phyloP scores from a whole-genome alignment of 2,329 filamentous ascomycete species.

The Neofusicoccum cordaticola region DNA sequence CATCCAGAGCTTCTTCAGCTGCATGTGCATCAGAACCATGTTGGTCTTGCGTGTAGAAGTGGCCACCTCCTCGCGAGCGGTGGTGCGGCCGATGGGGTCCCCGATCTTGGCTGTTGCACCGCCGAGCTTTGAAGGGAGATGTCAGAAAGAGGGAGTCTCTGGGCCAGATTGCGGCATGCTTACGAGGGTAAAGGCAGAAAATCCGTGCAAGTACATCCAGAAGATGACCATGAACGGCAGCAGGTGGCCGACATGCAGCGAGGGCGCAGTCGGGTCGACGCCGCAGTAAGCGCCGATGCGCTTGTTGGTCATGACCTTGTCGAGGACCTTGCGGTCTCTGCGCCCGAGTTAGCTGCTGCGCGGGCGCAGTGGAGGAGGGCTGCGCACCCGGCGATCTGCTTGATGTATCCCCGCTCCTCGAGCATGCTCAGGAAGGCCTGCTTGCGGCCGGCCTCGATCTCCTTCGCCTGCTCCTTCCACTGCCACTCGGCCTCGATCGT shows the following conservation, averaged over 20 bases:
- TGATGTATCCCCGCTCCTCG: conserved; percentile 69
- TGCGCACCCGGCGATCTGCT: conserved; percentile 69
- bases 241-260: conserved; percentile 76
- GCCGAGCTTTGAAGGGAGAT: conserved; percentile 47
- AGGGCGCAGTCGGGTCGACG: conserved; percentile 77
- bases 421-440: conserved; percentile 60
- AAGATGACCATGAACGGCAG: conserved; percentile 80
- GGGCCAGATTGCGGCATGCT: too few relatives aligned
- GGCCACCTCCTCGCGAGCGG: conserved; percentile 56
- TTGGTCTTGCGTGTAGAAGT: conserved; percentile 59
- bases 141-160: too few relatives aligned
- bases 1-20: conserved; percentile 68
- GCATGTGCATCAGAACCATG: conserved; percentile 64
- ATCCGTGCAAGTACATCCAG: conserved; percentile 78
- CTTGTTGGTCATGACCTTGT: conserved; percentile 61
- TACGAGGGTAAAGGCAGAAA: conserved; percentile 60
- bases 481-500: conserved; percentile 22
- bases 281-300: conserved; percentile 75
- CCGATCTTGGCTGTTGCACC: conserved; percentile 76
- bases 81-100: conserved; percentile 70
- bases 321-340: conserved; percentile 53
- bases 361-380: not conserved
- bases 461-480: conserved; percentile 26
- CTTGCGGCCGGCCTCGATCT: conserved; percentile 29
- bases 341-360: conserved; percentile 14